Conservation (phyloP, 768 basidiomycete genomes). For the Boletus rubescentipes region DNA sequence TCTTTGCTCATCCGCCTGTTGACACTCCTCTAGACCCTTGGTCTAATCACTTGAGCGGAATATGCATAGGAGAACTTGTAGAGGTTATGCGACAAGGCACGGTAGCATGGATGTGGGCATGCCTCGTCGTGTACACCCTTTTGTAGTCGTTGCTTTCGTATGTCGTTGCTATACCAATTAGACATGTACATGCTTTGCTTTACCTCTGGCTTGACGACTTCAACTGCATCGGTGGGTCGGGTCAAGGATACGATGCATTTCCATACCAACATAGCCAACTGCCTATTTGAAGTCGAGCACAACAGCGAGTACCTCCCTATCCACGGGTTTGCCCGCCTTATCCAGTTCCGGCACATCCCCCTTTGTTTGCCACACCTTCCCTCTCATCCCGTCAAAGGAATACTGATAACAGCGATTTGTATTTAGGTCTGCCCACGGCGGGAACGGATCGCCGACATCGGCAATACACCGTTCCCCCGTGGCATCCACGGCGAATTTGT, state of each 20-base stretch:
- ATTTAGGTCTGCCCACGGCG: conserved; percentile 4
- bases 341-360: conserved; percentile 2
- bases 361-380: conserved; percentile 15
- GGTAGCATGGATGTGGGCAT: neutral
- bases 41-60: neutral
- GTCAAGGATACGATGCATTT: neutral
- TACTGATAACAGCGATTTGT: conserved; percentile 1
- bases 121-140: conserved; percentile 4
- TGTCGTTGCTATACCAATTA: neutral
- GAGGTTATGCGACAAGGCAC: neutral
- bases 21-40: conserved; percentile 1
- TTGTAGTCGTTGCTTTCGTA: neutral
- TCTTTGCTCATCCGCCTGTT: neutral
- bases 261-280: neutral
- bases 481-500: conserved; percentile 22
- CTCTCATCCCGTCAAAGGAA: conserved; percentile 10
- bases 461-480: conserved; percentile 10
- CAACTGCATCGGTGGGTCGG: neutral
- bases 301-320: conserved; percentile 6
- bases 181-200: neutral
- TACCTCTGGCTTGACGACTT: neutral
- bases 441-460: conserved; percentile 14
- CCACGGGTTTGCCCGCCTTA: neutral
- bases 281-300: conserved; percentile 14
- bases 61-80: neutral